A percentile compares a stretch with the other conserved stretches of the same genome.
phyloP scores from a whole-genome alignment of 768 basidiomycete species.

The Serendipita sp. region DNA sequence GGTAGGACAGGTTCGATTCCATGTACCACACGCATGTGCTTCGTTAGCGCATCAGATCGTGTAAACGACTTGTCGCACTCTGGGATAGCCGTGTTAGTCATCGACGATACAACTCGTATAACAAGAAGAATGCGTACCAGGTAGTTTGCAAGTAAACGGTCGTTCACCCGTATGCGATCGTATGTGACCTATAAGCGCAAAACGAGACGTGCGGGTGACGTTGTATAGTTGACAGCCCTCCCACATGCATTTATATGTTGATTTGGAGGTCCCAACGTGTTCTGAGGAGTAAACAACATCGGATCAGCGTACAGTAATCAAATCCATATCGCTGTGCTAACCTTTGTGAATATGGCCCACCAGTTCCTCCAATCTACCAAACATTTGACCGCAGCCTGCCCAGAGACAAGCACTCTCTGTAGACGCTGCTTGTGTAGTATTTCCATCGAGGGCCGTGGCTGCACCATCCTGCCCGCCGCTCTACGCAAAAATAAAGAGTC shows the following conservation, averaged over 20 bases:
- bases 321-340: background rate
- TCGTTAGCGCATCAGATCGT: slow-evolving; percentile 13
- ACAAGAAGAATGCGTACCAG: slow-evolving; percentile 18
- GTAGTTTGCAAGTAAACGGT: slow-evolving; percentile 23
- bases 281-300: slow-evolving; percentile 10
- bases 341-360: slow-evolving; percentile 3
- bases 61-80: slow-evolving; percentile 28
- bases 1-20: background rate
- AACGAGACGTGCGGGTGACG: slow-evolving; percentile 21
- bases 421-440: background rate
- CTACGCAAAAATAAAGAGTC: too few species aligned
- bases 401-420: background rate
- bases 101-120: background rate
- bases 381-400: background rate
- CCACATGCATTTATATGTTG: slow-evolving; percentile 24
- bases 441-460: background rate
- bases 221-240: slow-evolving; percentile 19
- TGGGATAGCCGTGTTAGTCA: slow-evolving; percentile 6
- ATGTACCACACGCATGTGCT: slow-evolving; percentile 12
- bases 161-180: slow-evolving; percentile 28
- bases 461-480: background rate
- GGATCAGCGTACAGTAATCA: too few species aligned
- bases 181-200: slow-evolving; percentile 23
- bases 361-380: slow-evolving; percentile 1
- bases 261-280: slow-evolving; percentile 17